Conservation (phyloP, 352 stramenopile species). For the Phytophthora foliorum region DNA sequence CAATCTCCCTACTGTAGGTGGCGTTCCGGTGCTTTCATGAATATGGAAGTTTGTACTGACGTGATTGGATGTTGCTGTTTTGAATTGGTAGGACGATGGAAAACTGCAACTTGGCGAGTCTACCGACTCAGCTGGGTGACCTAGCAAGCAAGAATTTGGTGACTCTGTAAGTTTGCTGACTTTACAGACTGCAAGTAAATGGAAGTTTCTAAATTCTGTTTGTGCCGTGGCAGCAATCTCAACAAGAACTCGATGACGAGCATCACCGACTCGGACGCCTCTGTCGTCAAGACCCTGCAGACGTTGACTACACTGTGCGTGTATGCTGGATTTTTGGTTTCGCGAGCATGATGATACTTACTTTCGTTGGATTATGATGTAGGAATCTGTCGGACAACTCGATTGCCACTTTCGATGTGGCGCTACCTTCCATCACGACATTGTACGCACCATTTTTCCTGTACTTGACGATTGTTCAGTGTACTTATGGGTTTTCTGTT, state of each 20-base stretch:
- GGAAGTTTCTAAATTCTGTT: not conserved
- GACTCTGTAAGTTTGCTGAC: constrained; percentile 51
- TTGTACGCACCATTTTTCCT: constrained; percentile 39
- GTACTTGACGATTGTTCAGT: not conserved
- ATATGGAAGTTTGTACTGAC: constrained; percentile 13
- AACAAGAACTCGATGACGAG: constrained; percentile 67
- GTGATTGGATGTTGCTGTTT: not conserved
- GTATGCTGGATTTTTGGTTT: not conserved
- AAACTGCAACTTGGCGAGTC: constrained; percentile 70
- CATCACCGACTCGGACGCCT: constrained; percentile 44
- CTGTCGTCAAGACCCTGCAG: constrained; percentile 50
- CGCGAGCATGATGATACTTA: constrained; percentile 7
- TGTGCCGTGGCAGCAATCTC: constrained; percentile 46
- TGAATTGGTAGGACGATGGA: constrained; percentile 68
- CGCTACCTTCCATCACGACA: constrained; percentile 46
- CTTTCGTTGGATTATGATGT: not conserved
- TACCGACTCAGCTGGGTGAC: constrained; percentile 57
- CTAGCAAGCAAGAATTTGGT: constrained; percentile 60
- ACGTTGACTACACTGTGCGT: constrained; percentile 55
- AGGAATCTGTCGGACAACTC: constrained; percentile 62
- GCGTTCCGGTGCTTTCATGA: constrained; percentile 5
- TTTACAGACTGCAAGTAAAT: not conserved
- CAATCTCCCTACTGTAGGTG: constrained; percentile 52
- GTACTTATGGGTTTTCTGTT: constrained; percentile 5
- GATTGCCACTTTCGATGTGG: constrained; percentile 53